Evolutionary conservation across 768 basidiomycete genomes (phyloP), one percentile per base, ranked within the genome.

Genomic region (Mycena polygramma): DNA sequence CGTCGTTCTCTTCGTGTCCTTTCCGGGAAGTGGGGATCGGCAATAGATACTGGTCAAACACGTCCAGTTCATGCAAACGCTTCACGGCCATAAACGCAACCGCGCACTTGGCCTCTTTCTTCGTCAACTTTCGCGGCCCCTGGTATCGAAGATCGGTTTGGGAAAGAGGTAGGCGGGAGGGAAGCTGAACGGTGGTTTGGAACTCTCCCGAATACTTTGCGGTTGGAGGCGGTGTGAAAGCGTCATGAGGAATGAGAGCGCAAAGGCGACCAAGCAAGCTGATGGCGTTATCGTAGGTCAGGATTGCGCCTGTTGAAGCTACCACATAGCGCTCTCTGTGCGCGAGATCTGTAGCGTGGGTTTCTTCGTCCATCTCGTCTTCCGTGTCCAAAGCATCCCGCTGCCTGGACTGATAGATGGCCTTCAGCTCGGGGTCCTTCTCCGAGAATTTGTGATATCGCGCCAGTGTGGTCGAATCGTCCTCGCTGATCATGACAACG

Each of bases 31-130:
- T 85, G 17, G 89, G 85, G n/a, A 87, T 82, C 0, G 96, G 95
- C 13, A 95, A 84, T 3, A 97, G 86, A 75, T 93, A 91, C 66
- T 95, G 91, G 74, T 97, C 92, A 73, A 96, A 92, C 7, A 94
- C 91, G 36, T 92, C 87, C n/a, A 94, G 81, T 36, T 84, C 82
- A 69, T 91, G 88, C 19, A 97, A 84, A 3, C 83, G 83, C 73
- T 88, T 90, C 24, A 94, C 93, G 4, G 92, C 95, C 70, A 89
- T 80, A 77, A 94, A 97, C 0, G 94, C 93, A 14, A 89, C 94
- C 4, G 92, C 92, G 9, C 95, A 90, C 74, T 90, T 94, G 0
- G 96, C 95, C 75, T 94, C 94, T 69, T 87, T 90, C 77, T 95
- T 96, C 15, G 93, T 88, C 52, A 84, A 81, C 66, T 87, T 88